phyloP scores from a whole-genome alignment of 2,329 filamentous ascomycete species.

The Zymoseptoria ardabiliae region DNA sequence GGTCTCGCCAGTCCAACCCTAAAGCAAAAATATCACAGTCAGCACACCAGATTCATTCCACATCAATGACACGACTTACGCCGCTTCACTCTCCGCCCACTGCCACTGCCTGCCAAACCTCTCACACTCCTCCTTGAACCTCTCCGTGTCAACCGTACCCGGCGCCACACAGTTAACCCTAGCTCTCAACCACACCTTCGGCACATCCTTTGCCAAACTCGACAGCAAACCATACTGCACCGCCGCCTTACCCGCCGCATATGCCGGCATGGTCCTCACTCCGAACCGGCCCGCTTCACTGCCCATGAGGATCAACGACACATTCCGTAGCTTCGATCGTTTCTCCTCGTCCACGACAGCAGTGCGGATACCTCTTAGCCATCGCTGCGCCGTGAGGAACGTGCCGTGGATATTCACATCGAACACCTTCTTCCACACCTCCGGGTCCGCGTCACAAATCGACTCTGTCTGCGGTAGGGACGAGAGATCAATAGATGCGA shows the following conservation, averaged over 20 bases:
- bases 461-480: constrained; percentile 33
- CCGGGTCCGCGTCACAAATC: constrained; percentile 36
- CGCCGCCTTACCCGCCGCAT: constrained; percentile 40
- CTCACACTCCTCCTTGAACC: constrained; percentile 37
- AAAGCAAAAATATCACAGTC: neutral
- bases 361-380: constrained; percentile 34
- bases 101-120: constrained; percentile 33
- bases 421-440: constrained; percentile 35
- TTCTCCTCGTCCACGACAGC: constrained; percentile 13
- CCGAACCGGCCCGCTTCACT: constrained; percentile 41
- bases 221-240: constrained; percentile 39
- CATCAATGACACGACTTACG: constrained; percentile 18
- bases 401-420: constrained; percentile 40
- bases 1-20: constrained; percentile 31
- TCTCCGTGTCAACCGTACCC: constrained; percentile 38
- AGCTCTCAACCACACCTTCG: constrained; percentile 31
- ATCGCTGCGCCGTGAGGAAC: constrained; percentile 37
- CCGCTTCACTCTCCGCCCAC: constrained; percentile 39
- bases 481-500: constrained; percentile 39
- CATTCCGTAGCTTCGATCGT: constrained; percentile 25
- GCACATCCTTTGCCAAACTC: constrained; percentile 36
- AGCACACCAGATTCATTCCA: neutral
- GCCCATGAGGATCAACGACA: constrained; percentile 39
- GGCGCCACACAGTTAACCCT: constrained; percentile 43
- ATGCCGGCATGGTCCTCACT: constrained; percentile 38